phyloP scores from a whole-genome alignment of 2,329 filamentous ascomycete species.

The Ilyonectria destructans region DNA sequence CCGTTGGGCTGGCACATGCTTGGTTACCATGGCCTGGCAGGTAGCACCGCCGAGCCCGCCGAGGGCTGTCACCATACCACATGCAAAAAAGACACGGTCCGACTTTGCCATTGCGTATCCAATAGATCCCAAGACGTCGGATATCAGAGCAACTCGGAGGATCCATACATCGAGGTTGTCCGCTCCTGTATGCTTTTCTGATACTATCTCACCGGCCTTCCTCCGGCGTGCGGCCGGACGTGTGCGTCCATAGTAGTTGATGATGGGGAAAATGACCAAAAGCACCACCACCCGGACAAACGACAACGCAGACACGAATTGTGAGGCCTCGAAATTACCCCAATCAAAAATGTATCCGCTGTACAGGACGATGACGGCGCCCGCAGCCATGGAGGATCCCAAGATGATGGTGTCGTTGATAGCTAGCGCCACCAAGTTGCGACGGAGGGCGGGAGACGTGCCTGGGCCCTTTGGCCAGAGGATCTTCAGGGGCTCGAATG shows the following conservation, averaged over 20 bases:
- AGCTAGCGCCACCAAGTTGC: conserved; percentile 88
- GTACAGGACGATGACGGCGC: conserved; percentile 89
- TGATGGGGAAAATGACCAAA: conserved; percentile 80
- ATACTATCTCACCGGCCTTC: conserved; percentile 54
- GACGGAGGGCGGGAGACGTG: conserved; percentile 73
- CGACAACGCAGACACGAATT: conserved; percentile 87
- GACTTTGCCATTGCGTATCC: conserved; percentile 81
- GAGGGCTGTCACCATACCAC: conserved; percentile 81
- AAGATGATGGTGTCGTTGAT: conserved; percentile 87
- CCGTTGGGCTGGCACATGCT: conserved; percentile 87
- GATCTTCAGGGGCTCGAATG: conserved; percentile 84
- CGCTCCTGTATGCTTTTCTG: conserved; percentile 76
- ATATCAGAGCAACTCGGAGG: conserved; percentile 81
- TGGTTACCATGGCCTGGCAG: conserved; percentile 87
- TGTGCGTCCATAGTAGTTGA: conserved; percentile 83
- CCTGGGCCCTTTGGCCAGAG: conserved; percentile 81
- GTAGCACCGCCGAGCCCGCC: conserved; percentile 91
- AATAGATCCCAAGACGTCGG: conserved; percentile 82
- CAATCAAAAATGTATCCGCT: conserved; percentile 85
- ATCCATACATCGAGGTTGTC: conserved; percentile 85
- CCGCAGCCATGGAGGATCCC: conserved; percentile 84
- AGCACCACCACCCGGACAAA: conserved; percentile 83
- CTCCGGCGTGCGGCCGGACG: conserved; percentile 63
- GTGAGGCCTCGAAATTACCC: conserved; percentile 84
- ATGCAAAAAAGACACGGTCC: conserved; percentile 77